Base-by-base conservation (phyloP, 176 grass and related monocot species). In the Dactylis glomerata region DNA sequence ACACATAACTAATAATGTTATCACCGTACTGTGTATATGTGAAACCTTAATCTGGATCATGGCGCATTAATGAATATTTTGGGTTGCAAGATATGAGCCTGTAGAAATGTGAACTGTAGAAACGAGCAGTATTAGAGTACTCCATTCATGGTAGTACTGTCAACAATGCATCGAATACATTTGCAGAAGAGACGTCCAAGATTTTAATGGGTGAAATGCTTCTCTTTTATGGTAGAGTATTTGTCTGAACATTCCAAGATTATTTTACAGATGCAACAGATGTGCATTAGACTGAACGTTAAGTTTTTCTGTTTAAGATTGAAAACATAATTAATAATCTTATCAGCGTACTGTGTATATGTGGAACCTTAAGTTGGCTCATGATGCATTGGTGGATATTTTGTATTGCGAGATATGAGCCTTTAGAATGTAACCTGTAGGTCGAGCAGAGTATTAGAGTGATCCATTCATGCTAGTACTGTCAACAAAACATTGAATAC, bases 251-350 rank as follows among this genome's bases (percentile, higher is more conserved):
- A n/a, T n/a, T 14, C 84, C 79, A 86, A 66, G 79, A 79, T 78
- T 79, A 44, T 49, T 59, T 59, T 81, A 17, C 58, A 33, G 76
- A 58, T 79, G 46, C 68, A 46, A 30, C 3, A 14, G 34, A 5
- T 15, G 15, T 44, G n/a, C 3, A 68, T 81, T 85, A 76, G 32
- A 31, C 17, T 85, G 68, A 81, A 59, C 8, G 68, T 22, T n/a
- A 42, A 1, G 15, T 33, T 64, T 19, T 17, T 74, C 5, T 20
- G 16, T 20, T 31, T 11, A 49, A 46, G 15, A 33, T 50, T 64
- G 70, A 45, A 27, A 13, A 54, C 33, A 2, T 9, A 34, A 22
- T 15, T 47, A 82, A 55, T 71, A 8, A 23, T 72, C 3, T 77
- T 20, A 22, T 50, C 0, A 27, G 10, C 49, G 19, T 27, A 1